Conservation (phyloP, 768 basidiomycete genomes). For the Pleurotus giganteus region DNA sequence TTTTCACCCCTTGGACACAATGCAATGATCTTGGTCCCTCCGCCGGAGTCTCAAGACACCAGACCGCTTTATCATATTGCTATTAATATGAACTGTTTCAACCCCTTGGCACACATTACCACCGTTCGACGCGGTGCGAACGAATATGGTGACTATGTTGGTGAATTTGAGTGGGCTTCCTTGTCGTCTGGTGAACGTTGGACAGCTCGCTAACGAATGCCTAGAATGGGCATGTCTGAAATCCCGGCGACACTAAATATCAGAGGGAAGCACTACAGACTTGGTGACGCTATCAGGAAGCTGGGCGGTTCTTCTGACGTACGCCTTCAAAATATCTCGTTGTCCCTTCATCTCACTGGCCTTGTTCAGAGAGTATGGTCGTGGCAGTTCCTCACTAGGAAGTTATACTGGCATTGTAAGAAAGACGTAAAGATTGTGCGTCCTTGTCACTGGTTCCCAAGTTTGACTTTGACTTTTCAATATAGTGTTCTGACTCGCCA, state of each 20-base stretch:
- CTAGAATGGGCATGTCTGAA: constrained; percentile 16
- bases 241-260: constrained; percentile 11
- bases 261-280: constrained; percentile 3
- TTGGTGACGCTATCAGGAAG: not conserved
- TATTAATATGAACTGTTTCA: constrained; percentile 32
- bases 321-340: no score
- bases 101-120: constrained; percentile 33
- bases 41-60: constrained; percentile 15
- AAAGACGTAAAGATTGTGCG: not conserved
- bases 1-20: constrained; percentile 13
- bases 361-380: not conserved
- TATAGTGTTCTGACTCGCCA: constrained; percentile 11
- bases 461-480: not conserved
- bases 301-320: not conserved
- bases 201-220: not conserved
- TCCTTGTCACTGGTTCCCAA: not conserved
- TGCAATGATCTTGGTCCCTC: constrained; percentile 22
- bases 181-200: not conserved
- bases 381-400: constrained; percentile 1
- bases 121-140: constrained; percentile 26
- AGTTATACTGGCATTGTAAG: not conserved
- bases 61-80: constrained; percentile 29
- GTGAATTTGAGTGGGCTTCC: constrained; percentile 32
- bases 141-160: constrained; percentile 26
- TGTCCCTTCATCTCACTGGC: not conserved